Evolutionary conservation across 2,329 filamentous ascomycete species (phyloP), one percentile per base, ranked within the genome.

Genomic region (Hypoxylon sp.): DNA sequence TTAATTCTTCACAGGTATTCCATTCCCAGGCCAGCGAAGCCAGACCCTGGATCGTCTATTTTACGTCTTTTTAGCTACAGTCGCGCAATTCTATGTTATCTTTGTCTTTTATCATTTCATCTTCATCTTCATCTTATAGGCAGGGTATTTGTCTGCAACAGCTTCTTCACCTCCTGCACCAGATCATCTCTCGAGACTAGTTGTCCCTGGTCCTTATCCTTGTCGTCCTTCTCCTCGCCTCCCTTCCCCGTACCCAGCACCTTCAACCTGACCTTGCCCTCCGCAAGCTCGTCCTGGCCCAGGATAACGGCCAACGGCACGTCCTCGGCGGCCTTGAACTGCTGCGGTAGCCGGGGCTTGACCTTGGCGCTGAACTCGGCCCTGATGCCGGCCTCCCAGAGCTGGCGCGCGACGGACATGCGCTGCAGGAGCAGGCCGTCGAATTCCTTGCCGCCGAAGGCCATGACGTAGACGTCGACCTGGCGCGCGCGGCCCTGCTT

Each of bases 391-490:
- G 88, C 90, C 67, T 89, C 86, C 90, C 91, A 91, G 36, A 93
- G 80, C 50, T 82, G 82, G 73, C 86, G 86, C 49, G 88, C 87
- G 19, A 93, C 84, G 45, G 87, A 82, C 87, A 93, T 91, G 65
- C 91, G 87, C 81, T 93, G 88, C 60, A 86, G 86, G 52, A 93
- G 78, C 66, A 93, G 82, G 34, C 91, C 91, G 13, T 85, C 89
- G 77, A 91, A 92, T 9, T 88, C 90, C 77, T 91, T 92, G 13
- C 90, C 90, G 57, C 91, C 91, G 74, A 93, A 91, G 0, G 91
- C 91, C 90, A 93, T 93, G 69, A 93, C 88, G 79, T 86, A 93
- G 23, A 90, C 91, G 75, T 93, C 91, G 5, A 91, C 87, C 72
- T 92, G 52, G 28, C 64, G 58, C 17, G 57, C 90, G 70, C 86